Conservation (phyloP, 2,329 filamentous ascomycete species). For the Colletotrichum navitas region DNA sequence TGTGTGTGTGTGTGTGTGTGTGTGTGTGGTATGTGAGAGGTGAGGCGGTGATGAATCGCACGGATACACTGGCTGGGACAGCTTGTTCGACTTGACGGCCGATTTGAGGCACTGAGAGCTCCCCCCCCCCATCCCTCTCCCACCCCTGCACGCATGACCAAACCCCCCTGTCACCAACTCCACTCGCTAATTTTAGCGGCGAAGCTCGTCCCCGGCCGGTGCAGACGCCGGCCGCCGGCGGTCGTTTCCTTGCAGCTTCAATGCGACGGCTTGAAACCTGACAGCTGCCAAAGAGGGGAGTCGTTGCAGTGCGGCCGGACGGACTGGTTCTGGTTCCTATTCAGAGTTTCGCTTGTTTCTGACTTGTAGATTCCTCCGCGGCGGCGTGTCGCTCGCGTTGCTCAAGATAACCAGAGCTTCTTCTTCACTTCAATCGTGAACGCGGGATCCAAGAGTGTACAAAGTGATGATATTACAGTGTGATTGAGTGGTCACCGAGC, state of each 20-base stretch:
- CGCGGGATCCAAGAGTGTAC: background rate
- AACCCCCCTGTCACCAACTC: conserved; percentile 1
- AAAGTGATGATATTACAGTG: conserved; percentile 33
- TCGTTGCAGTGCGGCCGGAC: background rate
- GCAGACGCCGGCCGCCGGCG: conserved; percentile 1
- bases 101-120: background rate
- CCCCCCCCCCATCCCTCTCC: background rate
- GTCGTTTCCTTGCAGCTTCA: background rate
- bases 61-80: conserved; percentile 4
- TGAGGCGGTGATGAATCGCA: conserved; percentile 10
- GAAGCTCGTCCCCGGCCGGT: background rate
- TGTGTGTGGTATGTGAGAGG: background rate
- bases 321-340: too few relatives aligned
- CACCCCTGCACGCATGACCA: background rate
- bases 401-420: background rate
- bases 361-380: background rate
- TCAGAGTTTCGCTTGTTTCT: background rate
- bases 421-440: background rate
- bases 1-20: too few relatives aligned
- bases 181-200: conserved; percentile 24
- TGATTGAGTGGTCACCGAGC: conserved; percentile 40
- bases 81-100: background rate
- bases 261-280: background rate
- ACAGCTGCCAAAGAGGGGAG: too few relatives aligned
- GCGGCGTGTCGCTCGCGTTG: too few relatives aligned